phyloP scores from a whole-genome alignment of 2,329 filamentous ascomycete genomes.

The Fusarium sulawesiense region DNA sequence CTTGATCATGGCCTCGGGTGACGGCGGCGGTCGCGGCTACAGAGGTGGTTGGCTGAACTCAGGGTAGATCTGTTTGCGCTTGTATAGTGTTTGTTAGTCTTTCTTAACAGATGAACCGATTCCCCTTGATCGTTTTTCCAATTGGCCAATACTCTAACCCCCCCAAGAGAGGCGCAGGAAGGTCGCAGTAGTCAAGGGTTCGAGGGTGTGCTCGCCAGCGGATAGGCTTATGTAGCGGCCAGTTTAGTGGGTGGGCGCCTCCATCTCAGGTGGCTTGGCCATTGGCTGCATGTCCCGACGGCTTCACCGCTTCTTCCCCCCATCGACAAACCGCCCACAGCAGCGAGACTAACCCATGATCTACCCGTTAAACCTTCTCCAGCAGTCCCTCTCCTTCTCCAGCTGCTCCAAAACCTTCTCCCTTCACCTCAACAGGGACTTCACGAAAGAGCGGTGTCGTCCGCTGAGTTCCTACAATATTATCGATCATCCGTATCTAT shows the following conservation, averaged over 20 bases:
- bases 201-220: constrained; percentile 41
- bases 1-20: constrained; percentile 23
- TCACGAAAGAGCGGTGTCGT: constrained; percentile 60
- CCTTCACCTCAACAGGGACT: constrained; percentile 47
- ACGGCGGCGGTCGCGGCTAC: constrained; percentile 34
- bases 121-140: constrained; percentile 6
- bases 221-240: constrained; percentile 43
- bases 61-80: constrained; percentile 32
- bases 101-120: constrained; percentile 22
- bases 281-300: constrained; percentile 52
- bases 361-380: constrained; percentile 44
- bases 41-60: constrained; percentile 29
- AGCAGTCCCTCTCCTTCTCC: constrained; percentile 44
- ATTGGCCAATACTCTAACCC: constrained; percentile 35
- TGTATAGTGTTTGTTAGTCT: neutral
- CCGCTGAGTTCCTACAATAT: constrained; percentile 53
- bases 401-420: constrained; percentile 47
- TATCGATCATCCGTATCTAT: constrained; percentile 45
- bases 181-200: constrained; percentile 37
- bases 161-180: constrained; percentile 39
- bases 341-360: constrained; percentile 42
- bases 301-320: constrained; percentile 55
- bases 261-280: constrained; percentile 47
- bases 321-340: constrained; percentile 47
- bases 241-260: constrained; percentile 39